Base-by-base conservation (phyloP, 306 rosid genomes). In the Arachis hypogaea region DNA sequence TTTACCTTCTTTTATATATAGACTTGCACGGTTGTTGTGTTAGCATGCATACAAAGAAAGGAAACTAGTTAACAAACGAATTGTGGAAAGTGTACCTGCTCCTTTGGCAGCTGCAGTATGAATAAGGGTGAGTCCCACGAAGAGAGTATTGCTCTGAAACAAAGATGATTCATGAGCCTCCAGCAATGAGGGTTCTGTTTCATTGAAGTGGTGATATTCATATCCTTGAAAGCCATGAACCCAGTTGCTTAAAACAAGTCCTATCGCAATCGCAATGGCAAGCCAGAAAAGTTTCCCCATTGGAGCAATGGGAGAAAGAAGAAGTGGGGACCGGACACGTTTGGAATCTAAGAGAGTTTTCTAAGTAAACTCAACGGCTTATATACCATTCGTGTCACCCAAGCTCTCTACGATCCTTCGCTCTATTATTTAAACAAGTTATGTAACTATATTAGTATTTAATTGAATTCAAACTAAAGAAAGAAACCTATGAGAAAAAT, bases 101-200 rank as follows among this genome's bases (percentile, higher is more conserved):
- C 88, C 88, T 85, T 84, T 89, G 47, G 92, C 78, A 49, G 59
- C 82, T 44, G 99, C 99, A 68, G 80, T 85, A 0, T 80, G 88
- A 81, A 94, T 80, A 81, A 94, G 96, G 64, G 96, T 94, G 67
- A 94, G 93, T 30, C 90, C 90, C 8, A 92, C 97, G 52, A 90
- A 75, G 40, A 90, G 75, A 77, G 77, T 77, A 69, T 47, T 75
- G 3, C 30, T 14, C 8, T 54, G 69, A 1, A 69, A 55, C 47
- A 63, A 73, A 33, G 92, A 85, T 51, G 47, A 81, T 77, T 89
- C 89, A 47, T 69, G 82, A 71, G 81, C 81, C 29, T 88, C 95
- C 61, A 86, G 58, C 11, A 84, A 42, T 49, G 94, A 76, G 33
- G 83, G 29, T 71, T 88, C 93, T 57, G 97, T 89, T 85, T 78